A percentile compares a stretch with the other conserved stretches of the same genome.
Evolutionary conservation across 768 basidiomycete genomes (phyloP).

Genomic region (Panus rudis): DNA sequence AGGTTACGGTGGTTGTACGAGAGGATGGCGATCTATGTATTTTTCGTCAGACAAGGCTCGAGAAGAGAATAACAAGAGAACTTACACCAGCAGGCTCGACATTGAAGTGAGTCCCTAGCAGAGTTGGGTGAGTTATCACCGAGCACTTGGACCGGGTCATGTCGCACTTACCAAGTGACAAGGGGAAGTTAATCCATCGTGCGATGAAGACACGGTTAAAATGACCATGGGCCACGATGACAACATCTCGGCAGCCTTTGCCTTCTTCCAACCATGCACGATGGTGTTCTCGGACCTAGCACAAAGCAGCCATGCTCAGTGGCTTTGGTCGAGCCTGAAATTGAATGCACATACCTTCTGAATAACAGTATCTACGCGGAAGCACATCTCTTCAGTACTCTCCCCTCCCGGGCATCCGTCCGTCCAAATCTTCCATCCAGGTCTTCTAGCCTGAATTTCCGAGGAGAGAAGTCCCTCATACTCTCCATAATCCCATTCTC

Average conservation of each 20-base stretch:
- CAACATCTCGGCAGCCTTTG: slow-evolving; percentile 63
- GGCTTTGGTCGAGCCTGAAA: too few species aligned
- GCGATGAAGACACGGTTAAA: slow-evolving; percentile 72
- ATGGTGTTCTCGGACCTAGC: slow-evolving; percentile 68
- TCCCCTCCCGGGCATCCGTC: slow-evolving; percentile 94
- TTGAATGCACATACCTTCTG: slow-evolving; percentile 43
- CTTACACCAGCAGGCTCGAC: slow-evolving; percentile 77
- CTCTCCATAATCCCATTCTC: slow-evolving; percentile 90
- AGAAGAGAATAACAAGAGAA: slow-evolving; percentile 1
- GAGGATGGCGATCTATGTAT: slow-evolving; percentile 60
- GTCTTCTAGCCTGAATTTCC: slow-evolving; percentile 62
- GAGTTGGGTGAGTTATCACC: not conserved
- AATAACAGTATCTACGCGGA: slow-evolving; percentile 73
- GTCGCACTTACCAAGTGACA: slow-evolving; percentile 41
- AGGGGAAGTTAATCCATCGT: slow-evolving; percentile 72
- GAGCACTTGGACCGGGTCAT: slow-evolving; percentile 6
- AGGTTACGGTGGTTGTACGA: slow-evolving; percentile 80
- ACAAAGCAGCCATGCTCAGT: not conserved
- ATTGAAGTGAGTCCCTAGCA: slow-evolving; percentile 65
- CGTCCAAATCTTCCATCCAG: slow-evolving; percentile 76
- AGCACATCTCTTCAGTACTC: slow-evolving; percentile 69
- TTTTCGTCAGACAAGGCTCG: not conserved
- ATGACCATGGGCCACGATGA: slow-evolving; percentile 89
- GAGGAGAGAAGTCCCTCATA: slow-evolving; percentile 78
- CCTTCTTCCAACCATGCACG: slow-evolving; percentile 62